These are phyloP conservation scores for Cyberlindnera mrakii DNA, from an alignment of 805 yeast genomes.

Conservation along the genomic window DNA sequence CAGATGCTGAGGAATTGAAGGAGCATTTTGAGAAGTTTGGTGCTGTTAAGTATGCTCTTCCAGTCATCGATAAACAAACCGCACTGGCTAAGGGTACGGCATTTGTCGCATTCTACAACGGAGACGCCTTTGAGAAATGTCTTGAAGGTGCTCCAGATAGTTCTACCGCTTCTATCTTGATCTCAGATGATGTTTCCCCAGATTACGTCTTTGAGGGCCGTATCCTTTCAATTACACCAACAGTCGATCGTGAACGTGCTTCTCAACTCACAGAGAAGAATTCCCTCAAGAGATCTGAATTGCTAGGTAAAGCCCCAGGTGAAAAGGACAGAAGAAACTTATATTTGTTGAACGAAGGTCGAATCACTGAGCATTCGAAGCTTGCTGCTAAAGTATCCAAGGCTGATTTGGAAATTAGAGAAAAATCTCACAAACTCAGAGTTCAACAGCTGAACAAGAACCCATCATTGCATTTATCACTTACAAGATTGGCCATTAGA, in stretches of 20 bases:
- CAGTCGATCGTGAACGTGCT: constrained; percentile 86
- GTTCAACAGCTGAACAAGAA: constrained; percentile 87
- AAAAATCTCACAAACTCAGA: constrained; percentile 78
- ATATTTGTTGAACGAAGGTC: constrained; percentile 88
- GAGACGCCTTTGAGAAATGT: constrained; percentile 62
- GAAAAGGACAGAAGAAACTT: constrained; percentile 81
- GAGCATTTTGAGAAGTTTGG: constrained; percentile 84
- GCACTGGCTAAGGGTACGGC: constrained; percentile 93
- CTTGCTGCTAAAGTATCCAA: constrained; percentile 62
- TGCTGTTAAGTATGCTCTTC: constrained; percentile 84
- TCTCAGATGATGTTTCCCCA: constrained; percentile 89
- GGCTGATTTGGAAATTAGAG: constrained; percentile 81
- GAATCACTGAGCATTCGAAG: constrained; percentile 75
- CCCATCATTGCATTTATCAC: constrained; percentile 86
- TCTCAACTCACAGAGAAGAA: constrained; percentile 64
- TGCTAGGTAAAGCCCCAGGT: constrained; percentile 72
- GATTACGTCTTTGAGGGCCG: constrained; percentile 90
- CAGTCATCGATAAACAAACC: constrained; percentile 80
- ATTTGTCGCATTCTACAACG: constrained; percentile 75
- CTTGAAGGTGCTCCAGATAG: constrained; percentile 72
- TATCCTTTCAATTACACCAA: constrained; percentile 72
- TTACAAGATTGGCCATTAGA: constrained; percentile 91
- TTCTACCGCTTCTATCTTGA: constrained; percentile 56
- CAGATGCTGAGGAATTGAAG: constrained; percentile 69
- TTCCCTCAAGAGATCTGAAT: constrained; percentile 64